Conservation (phyloP, 2,329 filamentous ascomycete genomes). For the Neoascochyta sp. region DNA sequence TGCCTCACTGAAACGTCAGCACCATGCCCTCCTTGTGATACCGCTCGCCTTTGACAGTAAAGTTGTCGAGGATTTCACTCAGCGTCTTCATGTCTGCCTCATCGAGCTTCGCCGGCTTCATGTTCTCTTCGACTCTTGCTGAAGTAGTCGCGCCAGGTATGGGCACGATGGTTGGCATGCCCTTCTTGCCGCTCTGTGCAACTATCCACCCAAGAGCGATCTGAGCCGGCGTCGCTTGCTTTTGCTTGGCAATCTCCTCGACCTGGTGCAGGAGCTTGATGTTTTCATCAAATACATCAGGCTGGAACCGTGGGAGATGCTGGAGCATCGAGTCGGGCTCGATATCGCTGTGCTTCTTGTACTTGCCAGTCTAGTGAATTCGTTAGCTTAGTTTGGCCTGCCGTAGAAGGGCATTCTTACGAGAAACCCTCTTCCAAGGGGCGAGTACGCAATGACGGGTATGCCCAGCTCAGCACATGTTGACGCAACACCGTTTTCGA, state of each 20-base stretch:
- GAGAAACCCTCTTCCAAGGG: constrained; percentile 60
- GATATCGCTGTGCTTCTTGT: constrained; percentile 54
- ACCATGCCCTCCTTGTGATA: constrained; percentile 26
- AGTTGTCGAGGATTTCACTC: constrained; percentile 48
- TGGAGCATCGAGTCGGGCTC: constrained; percentile 53
- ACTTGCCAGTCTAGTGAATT: constrained; percentile 36
- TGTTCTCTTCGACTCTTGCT: constrained; percentile 60
- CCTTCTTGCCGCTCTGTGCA: constrained; percentile 49
- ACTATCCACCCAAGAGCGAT: constrained; percentile 64
- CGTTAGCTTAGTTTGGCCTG: constrained; percentile 12
- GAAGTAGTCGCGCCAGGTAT: constrained; percentile 62
- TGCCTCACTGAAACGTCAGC: constrained; percentile 6
- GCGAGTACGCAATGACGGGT: constrained; percentile 66
- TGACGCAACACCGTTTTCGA: constrained; percentile 56
- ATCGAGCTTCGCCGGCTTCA: constrained; percentile 51
- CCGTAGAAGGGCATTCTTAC: constrained; percentile 19
- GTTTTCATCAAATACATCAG: constrained; percentile 63
- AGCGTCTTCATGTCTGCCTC: constrained; percentile 52
- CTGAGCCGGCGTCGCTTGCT: constrained; percentile 59
- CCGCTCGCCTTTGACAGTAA: constrained; percentile 42
- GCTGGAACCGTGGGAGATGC: constrained; percentile 58
- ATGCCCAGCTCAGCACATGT: constrained; percentile 62
- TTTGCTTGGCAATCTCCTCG: constrained; percentile 56
- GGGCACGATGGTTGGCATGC: constrained; percentile 58
- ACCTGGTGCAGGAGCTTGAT: constrained; percentile 59